Base-by-base conservation (phyloP, 1,284 basidiomycete genomes). In the Chondrostereum purpureum region DNA sequence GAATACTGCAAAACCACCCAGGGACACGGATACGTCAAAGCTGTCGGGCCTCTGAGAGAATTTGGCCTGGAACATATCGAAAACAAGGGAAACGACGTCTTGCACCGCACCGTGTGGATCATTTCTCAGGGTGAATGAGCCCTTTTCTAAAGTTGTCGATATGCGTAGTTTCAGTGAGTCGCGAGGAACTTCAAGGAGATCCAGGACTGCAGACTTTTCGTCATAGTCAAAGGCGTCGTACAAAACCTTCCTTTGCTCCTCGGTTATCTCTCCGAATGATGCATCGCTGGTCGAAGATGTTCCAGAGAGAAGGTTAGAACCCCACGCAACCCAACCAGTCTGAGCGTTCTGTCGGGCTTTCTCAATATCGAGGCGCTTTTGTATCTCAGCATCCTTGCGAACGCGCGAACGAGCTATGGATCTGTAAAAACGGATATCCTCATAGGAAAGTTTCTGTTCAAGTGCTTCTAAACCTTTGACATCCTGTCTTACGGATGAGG, bases 381-480 rank as follows among this genome's bases (percentile, higher is more conserved):
- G 76, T 19, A 83, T 68, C 1, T 79, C 86, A 23, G 80, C 73
- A 56, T 99, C 92, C 59, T 96, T 93, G 54, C 86, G 84, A 13
- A 97, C 70, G 53, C 86, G 84, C 5, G 90, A 92, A 5, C 92
- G 83, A 0, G 93, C 92, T 49, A 99, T 92, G 3, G 94, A 98
- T 18, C 96, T 83, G 69, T 98, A 99, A 66, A 98, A 98, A 10
- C 96, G 86, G 44, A 99, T 88, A 57, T 99, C 96, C 61, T 97
- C 92, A 59, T 98, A 99, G 0, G 82, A 77, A 10, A 99, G 73
- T 60, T 90, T 91, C 54, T 65, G 69, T 62, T 99, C 97, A 43
- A 99, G 68, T 1, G 68, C 71, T 39, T 80, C 75, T 19, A 97
- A 67, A 4, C 68, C 69, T 41, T 69, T 62, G 22, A 68, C 53